Conservation (phyloP, 2,329 filamentous ascomycete species). For the Calonectria honghensis region DNA sequence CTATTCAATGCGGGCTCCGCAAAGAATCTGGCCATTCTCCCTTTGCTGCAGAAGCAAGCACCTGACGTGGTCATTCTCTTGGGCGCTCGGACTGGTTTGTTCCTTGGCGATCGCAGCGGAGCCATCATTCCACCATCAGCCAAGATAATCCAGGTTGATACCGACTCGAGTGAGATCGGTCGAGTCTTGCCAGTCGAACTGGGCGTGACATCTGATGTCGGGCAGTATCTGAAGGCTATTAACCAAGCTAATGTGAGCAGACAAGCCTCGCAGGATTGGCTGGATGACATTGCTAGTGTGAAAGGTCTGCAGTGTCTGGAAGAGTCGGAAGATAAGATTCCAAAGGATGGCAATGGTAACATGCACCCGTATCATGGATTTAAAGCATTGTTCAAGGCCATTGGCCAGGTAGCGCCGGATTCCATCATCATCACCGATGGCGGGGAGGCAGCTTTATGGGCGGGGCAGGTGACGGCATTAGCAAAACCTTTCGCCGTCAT, state of each 20-base stretch:
- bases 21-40: neutral
- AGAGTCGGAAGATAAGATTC: neutral
- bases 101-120: slow-evolving; percentile 9
- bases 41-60: neutral
- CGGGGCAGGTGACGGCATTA: neutral
- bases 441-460: slow-evolving; percentile 11
- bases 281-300: neutral
- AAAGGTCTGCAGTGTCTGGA: neutral
- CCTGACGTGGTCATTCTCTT: slow-evolving; percentile 4
- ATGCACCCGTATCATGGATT: slow-evolving; percentile 23
- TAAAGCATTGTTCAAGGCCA: neutral
- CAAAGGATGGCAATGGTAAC: slow-evolving; percentile 3
- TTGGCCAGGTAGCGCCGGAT: slow-evolving; percentile 6
- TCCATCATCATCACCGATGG: slow-evolving; percentile 15
- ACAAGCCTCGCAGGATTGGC: neutral
- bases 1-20: neutral
- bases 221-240: slow-evolving; percentile 1
- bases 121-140: slow-evolving; percentile 4
- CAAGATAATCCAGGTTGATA: slow-evolving; percentile 13
- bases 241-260: neutral
- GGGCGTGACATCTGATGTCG: slow-evolving; percentile 5
- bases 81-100: slow-evolving; percentile 6
- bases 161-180: slow-evolving; percentile 10
- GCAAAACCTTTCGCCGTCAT: slow-evolving; percentile 6
- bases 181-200: slow-evolving; percentile 1